Evolutionary conservation across 208 protist species (phyloP).

Genomic region (Acanthamoeba sp.): DNA sequence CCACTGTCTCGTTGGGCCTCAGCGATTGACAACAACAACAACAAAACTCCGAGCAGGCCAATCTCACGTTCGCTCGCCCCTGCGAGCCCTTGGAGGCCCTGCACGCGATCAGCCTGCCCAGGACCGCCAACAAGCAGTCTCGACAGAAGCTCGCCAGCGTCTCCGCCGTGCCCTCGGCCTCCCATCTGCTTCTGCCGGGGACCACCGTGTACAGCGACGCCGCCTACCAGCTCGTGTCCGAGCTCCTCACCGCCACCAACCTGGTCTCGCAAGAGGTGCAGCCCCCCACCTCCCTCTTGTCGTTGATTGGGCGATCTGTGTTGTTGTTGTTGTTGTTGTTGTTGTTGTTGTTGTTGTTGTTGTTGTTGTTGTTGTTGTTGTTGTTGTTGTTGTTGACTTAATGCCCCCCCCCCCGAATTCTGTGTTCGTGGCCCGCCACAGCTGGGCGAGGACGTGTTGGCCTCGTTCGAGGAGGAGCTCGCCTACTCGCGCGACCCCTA

Average conservation of each 20-base stretch:
- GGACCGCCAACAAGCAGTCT: neutral
- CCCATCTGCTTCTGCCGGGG: neutral
- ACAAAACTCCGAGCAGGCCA: no score
- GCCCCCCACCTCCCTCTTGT: no score
- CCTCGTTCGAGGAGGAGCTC: slow-evolving; percentile 60
- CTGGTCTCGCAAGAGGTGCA: slow-evolving; percentile 40
- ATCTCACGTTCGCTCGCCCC: slow-evolving; percentile 30
- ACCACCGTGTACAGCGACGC: neutral
- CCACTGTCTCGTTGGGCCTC: neutral
- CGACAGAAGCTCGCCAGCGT: slow-evolving; percentile 22
- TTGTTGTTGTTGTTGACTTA: neutral
- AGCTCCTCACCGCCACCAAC: slow-evolving; percentile 54
- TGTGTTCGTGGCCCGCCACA: neutral
- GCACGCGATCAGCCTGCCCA: slow-evolving; percentile 44
- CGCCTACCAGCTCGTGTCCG: neutral
- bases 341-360: no score
- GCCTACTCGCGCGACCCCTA: neutral
- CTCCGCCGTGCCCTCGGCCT: neutral
- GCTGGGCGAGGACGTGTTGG: slow-evolving; percentile 2
- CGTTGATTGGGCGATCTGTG: no score
- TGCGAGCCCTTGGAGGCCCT: slow-evolving; percentile 70
- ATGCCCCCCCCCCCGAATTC: neutral
- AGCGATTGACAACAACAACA: no score
- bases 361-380: neutral
- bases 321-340: no score